A percentile compares a stretch with the other conserved stretches of the same genome.
These are phyloP conservation scores for Gelatoporia subvermispora DNA, from an alignment of 768 basidiomycete species.

Conservation along the genomic window DNA sequence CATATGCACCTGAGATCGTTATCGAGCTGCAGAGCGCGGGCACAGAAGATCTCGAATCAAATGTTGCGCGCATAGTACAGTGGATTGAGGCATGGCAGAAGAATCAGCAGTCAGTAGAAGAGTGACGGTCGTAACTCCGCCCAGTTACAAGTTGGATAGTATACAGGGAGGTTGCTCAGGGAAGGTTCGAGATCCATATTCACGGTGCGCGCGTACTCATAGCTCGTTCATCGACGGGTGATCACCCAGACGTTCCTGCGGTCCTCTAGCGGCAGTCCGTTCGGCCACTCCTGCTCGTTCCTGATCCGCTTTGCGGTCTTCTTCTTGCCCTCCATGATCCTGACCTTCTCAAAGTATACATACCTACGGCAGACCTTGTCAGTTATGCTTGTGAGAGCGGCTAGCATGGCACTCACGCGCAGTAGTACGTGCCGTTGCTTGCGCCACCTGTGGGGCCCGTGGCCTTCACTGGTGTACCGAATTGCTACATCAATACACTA, in stretches of 20 bases:
- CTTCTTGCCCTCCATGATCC: conserved; percentile 44
- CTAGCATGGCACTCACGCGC: conserved; percentile 30
- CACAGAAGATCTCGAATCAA: conserved; percentile 77
- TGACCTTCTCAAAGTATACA: conserved; percentile 44
- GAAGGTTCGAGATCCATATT: background rate
- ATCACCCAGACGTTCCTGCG: conserved; percentile 14
- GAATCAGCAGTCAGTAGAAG: conserved; percentile 14
- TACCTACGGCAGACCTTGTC: conserved; percentile 25
- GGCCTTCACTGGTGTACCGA: conserved; percentile 32
- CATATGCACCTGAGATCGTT: conserved; percentile 82
- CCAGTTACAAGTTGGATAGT: background rate
- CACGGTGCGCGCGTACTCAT: background rate
- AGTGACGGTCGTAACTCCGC: conserved; percentile 1
- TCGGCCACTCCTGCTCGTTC: conserved; percentile 28
- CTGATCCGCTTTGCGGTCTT: conserved; percentile 35
- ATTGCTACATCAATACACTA: no score
- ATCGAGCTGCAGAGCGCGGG: conserved; percentile 78
- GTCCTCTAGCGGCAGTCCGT: conserved; percentile 11
- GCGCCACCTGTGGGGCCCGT: conserved; percentile 38
- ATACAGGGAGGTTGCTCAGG: background rate
- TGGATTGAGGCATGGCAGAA: conserved; percentile 81
- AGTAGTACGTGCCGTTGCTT: conserved; percentile 40
- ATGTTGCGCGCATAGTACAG: conserved; percentile 79
- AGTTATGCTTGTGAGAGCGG: background rate
- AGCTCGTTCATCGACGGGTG: background rate